Base-by-base conservation (phyloP, 345 rosid genomes). In the Cardamine occulta region DNA sequence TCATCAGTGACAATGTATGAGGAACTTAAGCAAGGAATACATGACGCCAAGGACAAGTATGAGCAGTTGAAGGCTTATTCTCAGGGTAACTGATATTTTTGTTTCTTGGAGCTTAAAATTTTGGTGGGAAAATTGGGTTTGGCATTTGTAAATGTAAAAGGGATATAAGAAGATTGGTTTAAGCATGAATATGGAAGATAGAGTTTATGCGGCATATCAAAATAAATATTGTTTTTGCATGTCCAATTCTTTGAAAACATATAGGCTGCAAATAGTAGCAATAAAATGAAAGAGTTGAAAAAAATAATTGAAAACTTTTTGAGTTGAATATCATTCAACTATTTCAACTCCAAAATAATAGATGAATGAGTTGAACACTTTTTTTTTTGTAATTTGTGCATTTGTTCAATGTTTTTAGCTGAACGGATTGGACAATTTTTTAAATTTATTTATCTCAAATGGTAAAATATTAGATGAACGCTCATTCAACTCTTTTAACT, bases 1-100 rank as follows among this genome's bases (percentile, higher is more conserved):
- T 56, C 63, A 31, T 90, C 91, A 0, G 97, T 85, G 76, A 63
- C 62, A 58, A 83, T 75, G 89, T 92, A 85, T 29, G 51, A 54
- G 23, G 86, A 86, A 6, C 90, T 94, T 8, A 74, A 68, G 19
- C 24, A 68, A 37, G 84, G 72, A 17, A 91, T 92, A 57, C 70
- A 60, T 10, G 79, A 73, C 48, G 85, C 88, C 9, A 92, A 90
- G 83, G 32, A 29, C 19, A 77, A 11, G 0, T 84, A 77, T 11
- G 83, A 79, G 52, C 81, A 73, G 42, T 1, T 5, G 72, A 84
- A 66, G 61, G 79, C 84, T 24, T 79, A 78, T 71, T 54, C 68
- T 37, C 75, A 69, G 53, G 74, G 23, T 37, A 63, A 23, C 12
- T 66, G 19, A 52, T 13, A 7, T 18, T 49, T 39, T 48, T 13